phyloP scores from a whole-genome alignment of 129 eudicot genomes.

The Flaveria sonorensis region DNA sequence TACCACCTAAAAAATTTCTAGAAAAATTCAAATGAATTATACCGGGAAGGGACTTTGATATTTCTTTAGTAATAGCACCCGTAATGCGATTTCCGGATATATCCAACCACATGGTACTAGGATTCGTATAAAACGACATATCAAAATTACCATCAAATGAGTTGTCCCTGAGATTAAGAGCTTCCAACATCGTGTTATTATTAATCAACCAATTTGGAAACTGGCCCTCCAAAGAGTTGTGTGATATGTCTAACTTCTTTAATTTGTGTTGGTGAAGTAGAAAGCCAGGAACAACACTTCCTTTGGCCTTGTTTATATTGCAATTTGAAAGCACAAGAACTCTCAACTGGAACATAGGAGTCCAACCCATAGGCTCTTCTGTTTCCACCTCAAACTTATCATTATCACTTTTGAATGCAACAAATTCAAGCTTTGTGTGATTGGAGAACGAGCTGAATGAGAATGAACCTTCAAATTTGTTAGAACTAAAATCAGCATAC shows the following conservation, averaged over 20 bases:
- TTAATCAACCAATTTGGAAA: conserved; percentile 35
- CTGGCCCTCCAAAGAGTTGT: conserved; percentile 26
- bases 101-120: background rate
- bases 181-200: conserved; percentile 24
- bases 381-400: conserved; percentile 22
- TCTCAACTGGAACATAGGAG: conserved; percentile 40
- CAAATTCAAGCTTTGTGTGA: conserved; percentile 30
- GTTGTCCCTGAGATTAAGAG: conserved; percentile 21
- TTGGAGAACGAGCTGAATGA: conserved; percentile 32
- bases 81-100: conserved; percentile 11
- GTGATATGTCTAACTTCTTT: conserved; percentile 19
- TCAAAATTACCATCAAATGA: conserved; percentile 5
- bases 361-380: conserved; percentile 26
- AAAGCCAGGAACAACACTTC: conserved; percentile 31
- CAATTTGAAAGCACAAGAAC: conserved; percentile 21
- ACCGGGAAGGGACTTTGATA: conserved; percentile 15
- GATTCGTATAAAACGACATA: background rate
- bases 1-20: conserved; percentile 17
- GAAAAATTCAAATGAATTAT: background rate
- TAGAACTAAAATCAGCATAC: conserved; percentile 33
- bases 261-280: conserved; percentile 30
- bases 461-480: conserved; percentile 36
- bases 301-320: conserved; percentile 12
- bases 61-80: conserved; percentile 3
- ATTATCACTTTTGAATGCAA: background rate